Evolutionary conservation across 2,329 filamentous ascomycete species (phyloP).

Genomic region (Chaetothyriales sp.): DNA sequence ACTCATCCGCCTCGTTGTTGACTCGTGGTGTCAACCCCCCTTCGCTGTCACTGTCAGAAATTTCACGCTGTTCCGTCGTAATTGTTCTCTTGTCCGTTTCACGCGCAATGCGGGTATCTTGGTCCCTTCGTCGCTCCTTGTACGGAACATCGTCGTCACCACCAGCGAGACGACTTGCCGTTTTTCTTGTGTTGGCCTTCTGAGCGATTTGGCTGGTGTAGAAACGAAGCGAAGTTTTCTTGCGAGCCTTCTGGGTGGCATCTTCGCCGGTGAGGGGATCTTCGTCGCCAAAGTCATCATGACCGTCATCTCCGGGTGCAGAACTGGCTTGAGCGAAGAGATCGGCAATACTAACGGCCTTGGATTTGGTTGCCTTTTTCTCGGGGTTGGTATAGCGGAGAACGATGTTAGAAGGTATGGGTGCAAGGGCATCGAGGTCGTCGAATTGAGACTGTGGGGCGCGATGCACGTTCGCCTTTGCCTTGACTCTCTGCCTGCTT

Average conservation of each 20-base stretch:
- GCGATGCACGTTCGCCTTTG: neutral
- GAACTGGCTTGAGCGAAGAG: conserved; percentile 21
- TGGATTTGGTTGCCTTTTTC: conserved; percentile 48
- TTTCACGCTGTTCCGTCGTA: conserved; percentile 37
- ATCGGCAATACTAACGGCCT: conserved; percentile 37
- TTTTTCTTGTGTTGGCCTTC: conserved; percentile 67
- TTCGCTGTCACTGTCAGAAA: conserved; percentile 57
- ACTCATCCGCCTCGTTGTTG: conserved; percentile 40
- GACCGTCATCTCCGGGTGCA: conserved; percentile 38
- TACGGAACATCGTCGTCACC: conserved; percentile 54
- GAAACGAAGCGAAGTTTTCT: conserved; percentile 87
- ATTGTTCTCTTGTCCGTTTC: conserved; percentile 66
- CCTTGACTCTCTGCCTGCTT: conserved; percentile 28
- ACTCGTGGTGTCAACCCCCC: conserved; percentile 35
- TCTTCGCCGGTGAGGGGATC: conserved; percentile 62
- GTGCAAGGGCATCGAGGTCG: conserved; percentile 37
- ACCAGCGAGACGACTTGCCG: conserved; percentile 50
- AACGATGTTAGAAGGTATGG: neutral
- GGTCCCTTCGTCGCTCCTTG: conserved; percentile 73
- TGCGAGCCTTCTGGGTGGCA: conserved; percentile 71
- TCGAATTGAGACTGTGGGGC: conserved; percentile 31
- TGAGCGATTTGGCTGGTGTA: conserved; percentile 97
- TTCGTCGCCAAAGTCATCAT: conserved; percentile 91
- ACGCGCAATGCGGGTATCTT: conserved; percentile 72
- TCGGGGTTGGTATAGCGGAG: conserved; percentile 23